A percentile compares a stretch with the other conserved stretches of the same genome.
Conservation (phyloP, 2,329 filamentous ascomycete species). For the Epichloe baconii region DNA sequence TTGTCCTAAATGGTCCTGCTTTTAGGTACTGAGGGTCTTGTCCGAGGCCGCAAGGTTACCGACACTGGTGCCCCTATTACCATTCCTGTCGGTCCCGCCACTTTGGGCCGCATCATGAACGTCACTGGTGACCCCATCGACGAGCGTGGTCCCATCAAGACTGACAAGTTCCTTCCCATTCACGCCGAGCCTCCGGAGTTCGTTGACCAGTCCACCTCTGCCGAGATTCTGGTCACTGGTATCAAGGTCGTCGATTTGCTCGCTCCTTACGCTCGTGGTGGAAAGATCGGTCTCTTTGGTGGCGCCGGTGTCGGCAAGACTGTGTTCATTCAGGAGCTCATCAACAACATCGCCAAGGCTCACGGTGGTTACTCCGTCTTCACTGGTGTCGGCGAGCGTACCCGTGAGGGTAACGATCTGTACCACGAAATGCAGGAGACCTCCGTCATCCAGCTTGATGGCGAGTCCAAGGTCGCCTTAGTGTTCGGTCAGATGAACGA, state of each 20-base stretch:
- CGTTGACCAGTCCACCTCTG: slow-evolving; percentile 87
- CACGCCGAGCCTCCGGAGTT: slow-evolving; percentile 90
- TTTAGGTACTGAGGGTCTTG: slow-evolving; percentile 95
- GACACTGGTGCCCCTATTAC: slow-evolving; percentile 94
- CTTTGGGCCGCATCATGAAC: slow-evolving; percentile 99
- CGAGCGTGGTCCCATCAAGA: slow-evolving; percentile 96
- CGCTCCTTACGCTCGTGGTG: slow-evolving; percentile 98
- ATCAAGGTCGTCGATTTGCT: slow-evolving; percentile 99
- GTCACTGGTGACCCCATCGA: slow-evolving; percentile 99
- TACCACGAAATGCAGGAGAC: slow-evolving; percentile 99
- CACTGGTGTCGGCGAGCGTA: slow-evolving; percentile 99
- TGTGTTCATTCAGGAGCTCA: slow-evolving; percentile 99
- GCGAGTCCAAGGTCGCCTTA: slow-evolving; percentile 97
- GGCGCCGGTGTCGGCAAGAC: slow-evolving; percentile 99
- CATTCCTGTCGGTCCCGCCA: slow-evolving; percentile 86
- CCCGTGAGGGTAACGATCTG: slow-evolving; percentile 99
- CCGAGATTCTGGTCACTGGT: slow-evolving; percentile 95
- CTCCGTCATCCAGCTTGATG: slow-evolving; percentile 96
- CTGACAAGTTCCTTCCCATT: slow-evolving; percentile 74
- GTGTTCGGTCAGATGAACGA: slow-evolving; percentile 99
- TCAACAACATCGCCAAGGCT: slow-evolving; percentile 99
- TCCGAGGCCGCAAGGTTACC: slow-evolving; percentile 70
- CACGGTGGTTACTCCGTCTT: slow-evolving; percentile 99
- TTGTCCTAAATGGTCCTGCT: slow-evolving; percentile 4
- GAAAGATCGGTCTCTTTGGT: slow-evolving; percentile 99